Evolutionary conservation across 1,284 basidiomycete genomes (phyloP).

Genomic region (Malassezia pachydermatis): DNA sequence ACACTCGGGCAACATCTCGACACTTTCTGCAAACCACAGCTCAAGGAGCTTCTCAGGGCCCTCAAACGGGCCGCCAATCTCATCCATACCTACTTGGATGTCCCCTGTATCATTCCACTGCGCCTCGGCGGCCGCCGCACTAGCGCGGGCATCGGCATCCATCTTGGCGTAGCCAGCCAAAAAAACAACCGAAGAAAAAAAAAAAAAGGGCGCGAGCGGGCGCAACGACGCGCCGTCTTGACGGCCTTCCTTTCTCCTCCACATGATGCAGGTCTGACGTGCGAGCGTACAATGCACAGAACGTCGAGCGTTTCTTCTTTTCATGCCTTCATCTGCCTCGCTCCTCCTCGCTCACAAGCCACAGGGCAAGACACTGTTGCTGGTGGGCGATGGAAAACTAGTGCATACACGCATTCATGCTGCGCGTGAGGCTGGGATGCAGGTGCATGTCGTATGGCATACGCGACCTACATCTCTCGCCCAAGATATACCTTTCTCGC

Average conservation of each 20-base stretch:
- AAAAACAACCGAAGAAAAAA: too few species aligned
- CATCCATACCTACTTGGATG: constrained; percentile 9
- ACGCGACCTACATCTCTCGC: background rate
- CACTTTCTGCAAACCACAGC: constrained; percentile 76
- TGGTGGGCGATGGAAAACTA: constrained; percentile 12
- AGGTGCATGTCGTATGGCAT: constrained; percentile 6
- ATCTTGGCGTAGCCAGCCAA: too few species aligned
- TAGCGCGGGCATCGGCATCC: constrained; percentile 8
- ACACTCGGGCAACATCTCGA: constrained; percentile 50
- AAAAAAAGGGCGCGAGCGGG: too few species aligned
- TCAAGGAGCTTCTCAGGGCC: constrained; percentile 90
- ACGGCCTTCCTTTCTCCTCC: background rate
- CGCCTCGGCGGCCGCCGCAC: constrained; percentile 10
- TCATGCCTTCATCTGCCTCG: constrained; percentile 3
- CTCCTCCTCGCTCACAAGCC: constrained; percentile 17
- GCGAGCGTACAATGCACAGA: too few species aligned
- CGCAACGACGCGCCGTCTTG: too few species aligned
- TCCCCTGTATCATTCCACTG: constrained; percentile 17
- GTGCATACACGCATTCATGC: background rate
- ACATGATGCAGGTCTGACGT: too few species aligned
- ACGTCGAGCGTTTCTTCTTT: too few species aligned
- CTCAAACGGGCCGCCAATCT: constrained; percentile 43
- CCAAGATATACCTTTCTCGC: background rate
- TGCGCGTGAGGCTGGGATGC: constrained; percentile 6
- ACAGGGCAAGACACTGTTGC: constrained; percentile 1